phyloP scores from a whole-genome alignment of 495 filamentous ascomycete species.

The Rhypophila decipiens region DNA sequence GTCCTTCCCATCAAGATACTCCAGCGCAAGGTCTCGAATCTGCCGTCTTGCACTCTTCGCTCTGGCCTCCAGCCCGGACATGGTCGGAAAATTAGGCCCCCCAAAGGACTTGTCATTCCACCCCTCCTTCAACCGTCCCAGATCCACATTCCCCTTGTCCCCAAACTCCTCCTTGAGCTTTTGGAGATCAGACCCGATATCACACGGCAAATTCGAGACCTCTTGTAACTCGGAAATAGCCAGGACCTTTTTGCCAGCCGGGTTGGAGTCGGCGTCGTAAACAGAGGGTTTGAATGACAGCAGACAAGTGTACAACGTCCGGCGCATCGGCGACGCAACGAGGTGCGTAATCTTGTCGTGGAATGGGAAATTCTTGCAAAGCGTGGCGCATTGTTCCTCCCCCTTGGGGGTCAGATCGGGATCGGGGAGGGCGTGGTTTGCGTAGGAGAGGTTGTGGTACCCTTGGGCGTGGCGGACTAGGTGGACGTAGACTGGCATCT shows the following conservation, averaged over 20 bases:
- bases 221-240: constrained; percentile 80
- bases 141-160: constrained; percentile 51
- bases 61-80: constrained; percentile 52
- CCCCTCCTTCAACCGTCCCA: constrained; percentile 49
- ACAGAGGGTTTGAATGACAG: constrained; percentile 53
- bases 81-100: constrained; percentile 50
- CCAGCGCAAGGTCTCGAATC: constrained; percentile 47
- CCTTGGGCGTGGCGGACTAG: constrained; percentile 55
- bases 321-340: constrained; percentile 74
- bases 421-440: constrained; percentile 68
- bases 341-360: constrained; percentile 62
- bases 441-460: constrained; percentile 70
- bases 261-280: too few species aligned
- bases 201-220: constrained; percentile 67
- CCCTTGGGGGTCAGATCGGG: constrained; percentile 74
- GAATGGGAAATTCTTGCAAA: constrained; percentile 57
- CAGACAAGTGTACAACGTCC: constrained; percentile 78
- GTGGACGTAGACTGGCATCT: constrained; percentile 45
- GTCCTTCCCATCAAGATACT: neutral
- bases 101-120: constrained; percentile 64
- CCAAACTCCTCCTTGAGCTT: constrained; percentile 55
- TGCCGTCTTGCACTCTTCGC: constrained; percentile 61
- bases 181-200: constrained; percentile 58
- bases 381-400: constrained; percentile 62
- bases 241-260: constrained; percentile 48